phyloP scores from a whole-genome alignment of 352 stramenopile species.

The Pythium aristosporum region DNA sequence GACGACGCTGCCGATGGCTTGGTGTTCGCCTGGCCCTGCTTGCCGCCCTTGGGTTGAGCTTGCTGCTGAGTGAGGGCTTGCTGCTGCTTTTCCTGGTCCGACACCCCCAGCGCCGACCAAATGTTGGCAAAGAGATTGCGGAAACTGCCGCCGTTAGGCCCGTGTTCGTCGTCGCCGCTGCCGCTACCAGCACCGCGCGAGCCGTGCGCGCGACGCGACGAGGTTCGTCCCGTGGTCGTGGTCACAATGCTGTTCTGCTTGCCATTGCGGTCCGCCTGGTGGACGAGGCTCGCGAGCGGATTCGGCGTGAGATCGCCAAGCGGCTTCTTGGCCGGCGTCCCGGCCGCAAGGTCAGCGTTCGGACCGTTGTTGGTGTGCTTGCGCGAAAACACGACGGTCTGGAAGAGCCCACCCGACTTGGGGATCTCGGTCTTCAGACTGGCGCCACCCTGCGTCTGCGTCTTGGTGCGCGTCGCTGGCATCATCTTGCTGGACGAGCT shows the following conservation, averaged over 20 bases:
- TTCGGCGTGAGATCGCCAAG: constrained; percentile 42
- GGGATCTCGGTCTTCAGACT: constrained; percentile 27
- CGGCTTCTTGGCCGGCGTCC: constrained; percentile 35
- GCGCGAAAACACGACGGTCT: constrained; percentile 66
- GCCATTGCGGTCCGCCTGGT: constrained; percentile 62
- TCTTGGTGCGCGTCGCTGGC: constrained; percentile 29
- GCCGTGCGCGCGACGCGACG: constrained; percentile 24
- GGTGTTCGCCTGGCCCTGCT: constrained; percentile 1
- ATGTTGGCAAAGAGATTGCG: constrained; percentile 71
- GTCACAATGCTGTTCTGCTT: constrained; percentile 46
- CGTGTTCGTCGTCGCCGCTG: constrained; percentile 25
- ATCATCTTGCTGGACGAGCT: constrained; percentile 24
- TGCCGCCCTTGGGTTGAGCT: constrained; percentile 19
- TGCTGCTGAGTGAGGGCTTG: constrained; percentile 3
- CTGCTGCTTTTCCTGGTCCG: constrained; percentile 53
- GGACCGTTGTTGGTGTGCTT: constrained; percentile 54
- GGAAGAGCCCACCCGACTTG: constrained; percentile 44
- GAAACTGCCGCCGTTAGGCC: constrained; percentile 46
- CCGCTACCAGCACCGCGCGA: neutral
- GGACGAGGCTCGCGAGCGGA: constrained; percentile 58
- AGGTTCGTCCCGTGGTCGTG: constrained; percentile 2
- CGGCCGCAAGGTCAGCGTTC: constrained; percentile 31
- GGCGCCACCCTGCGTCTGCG: constrained; percentile 27
- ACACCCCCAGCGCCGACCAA: constrained; percentile 59
- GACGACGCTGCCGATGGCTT: constrained; percentile 18